These are phyloP conservation scores for Linum tenue DNA, from an alignment of 345 rosid genomes.

Conservation along the genomic window DNA sequence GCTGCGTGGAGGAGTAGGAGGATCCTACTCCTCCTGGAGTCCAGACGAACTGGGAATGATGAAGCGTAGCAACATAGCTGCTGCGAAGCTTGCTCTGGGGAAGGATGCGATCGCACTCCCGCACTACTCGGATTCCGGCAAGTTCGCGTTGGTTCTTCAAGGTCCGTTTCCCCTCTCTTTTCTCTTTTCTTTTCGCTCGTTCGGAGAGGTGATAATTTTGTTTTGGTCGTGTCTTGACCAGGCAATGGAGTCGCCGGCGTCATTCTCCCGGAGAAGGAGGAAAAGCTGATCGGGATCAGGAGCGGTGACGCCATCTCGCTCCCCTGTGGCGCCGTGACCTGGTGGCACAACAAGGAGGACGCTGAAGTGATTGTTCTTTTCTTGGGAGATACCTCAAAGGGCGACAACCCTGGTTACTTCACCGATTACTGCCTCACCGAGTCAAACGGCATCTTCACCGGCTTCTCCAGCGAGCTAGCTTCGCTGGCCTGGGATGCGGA, in stretches of 20 bases:
- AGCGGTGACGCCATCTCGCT: constrained; percentile 84
- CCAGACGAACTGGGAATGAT: constrained; percentile 77
- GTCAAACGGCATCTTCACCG: constrained; percentile 65
- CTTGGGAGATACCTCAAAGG: constrained; percentile 73
- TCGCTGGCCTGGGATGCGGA: constrained; percentile 64
- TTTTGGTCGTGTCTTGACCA: no score
- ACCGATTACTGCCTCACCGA: constrained; percentile 75
- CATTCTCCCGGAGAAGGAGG: constrained; percentile 77
- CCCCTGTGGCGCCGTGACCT: constrained; percentile 80
- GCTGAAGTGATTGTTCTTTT: constrained; percentile 64
- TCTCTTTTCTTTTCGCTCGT: not conserved
- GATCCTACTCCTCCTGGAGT: constrained; percentile 71
- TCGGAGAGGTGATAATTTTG: not conserved
- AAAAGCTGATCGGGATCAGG: constrained; percentile 66
- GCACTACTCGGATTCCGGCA: constrained; percentile 74
- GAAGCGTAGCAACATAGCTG: constrained; percentile 64
- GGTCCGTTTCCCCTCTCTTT: constrained; percentile 38
- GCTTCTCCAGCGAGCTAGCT: constrained; percentile 68
- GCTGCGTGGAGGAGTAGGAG: constrained; percentile 57
- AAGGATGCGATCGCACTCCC: constrained; percentile 81
- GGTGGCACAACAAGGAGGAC: constrained; percentile 87
- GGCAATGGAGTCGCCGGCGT: constrained; percentile 83
- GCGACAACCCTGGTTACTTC: constrained; percentile 65
- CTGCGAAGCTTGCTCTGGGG: constrained; percentile 75
- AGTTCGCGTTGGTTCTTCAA: constrained; percentile 85